Base-by-base conservation (phyloP, 805 yeast species). In the Metschnikowia cerradonensis region DNA sequence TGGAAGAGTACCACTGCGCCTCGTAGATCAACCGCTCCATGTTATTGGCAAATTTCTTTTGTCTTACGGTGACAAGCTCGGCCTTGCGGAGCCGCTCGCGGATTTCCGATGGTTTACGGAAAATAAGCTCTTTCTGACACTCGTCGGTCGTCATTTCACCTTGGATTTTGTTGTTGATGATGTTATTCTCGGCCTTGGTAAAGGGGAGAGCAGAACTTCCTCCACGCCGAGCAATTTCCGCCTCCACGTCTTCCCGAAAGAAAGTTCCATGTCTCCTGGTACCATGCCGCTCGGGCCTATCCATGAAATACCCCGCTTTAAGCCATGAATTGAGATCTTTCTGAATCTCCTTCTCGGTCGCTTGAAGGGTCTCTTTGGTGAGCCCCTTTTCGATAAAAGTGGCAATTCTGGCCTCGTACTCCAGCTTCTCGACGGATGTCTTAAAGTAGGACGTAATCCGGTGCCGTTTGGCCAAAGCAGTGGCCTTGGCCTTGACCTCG, bases 1-100 rank as follows among this genome's bases (percentile, higher is more conserved):
- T 60, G 4, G 67, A 61, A 1, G 64, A 54, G 41, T 62, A 65
- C 78, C 77, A 73, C 48, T 68, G 63, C 0, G 77, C 75, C 47
- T 70, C 74, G 51, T 72, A 73, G 7, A 70, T 54, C 23, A 73
- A 62, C 30, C 66, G 55, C 35, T 71, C 76, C n/a, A 61, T 56
- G 5, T 52, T 46, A 38, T 55, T 65, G 36, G 64, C 61, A 48
- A 70, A 71, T 26, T 56, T 61, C 11, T 62, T 61, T 52, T 59
- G 62, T 46, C 77, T 55, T 14, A 54, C 57, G 13, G 60, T 62
- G 35, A 61, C 68, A 45, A 58, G 48, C 48, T 63, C 65, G 30
- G 60, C 49, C 38, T 63, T 66, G 19, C 60, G 60, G 32, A 59
- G 52, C 51, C 61, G 63, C 3, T 49, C 53, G 6, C 56, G 60